A percentile compares a stretch with the other conserved stretches of the same genome.
Conservation (phyloP, 257 asterid species). For the Thymus mandschuricus region DNA sequence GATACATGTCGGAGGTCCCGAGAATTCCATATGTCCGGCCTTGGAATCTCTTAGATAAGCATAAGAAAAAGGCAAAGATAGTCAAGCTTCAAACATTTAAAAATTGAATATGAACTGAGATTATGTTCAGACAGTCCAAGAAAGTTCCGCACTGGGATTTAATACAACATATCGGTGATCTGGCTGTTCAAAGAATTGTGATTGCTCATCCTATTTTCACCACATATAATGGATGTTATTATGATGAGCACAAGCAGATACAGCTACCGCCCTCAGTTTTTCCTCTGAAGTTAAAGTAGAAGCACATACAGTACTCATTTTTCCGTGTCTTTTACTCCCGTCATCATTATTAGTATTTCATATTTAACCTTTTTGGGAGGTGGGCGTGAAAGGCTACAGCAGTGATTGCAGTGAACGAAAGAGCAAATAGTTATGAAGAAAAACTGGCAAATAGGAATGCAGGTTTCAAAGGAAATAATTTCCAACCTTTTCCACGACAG, state of each 20-base stretch:
- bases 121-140: background rate
- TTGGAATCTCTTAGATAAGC: conserved; percentile 76
- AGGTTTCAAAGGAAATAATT: background rate
- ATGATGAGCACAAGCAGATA: background rate
- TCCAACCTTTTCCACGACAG: conserved; percentile 9
- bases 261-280: conserved; percentile 4
- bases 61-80: conserved; percentile 31
- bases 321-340: background rate
- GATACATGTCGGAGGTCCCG: conserved; percentile 78
- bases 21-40: conserved; percentile 87
- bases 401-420: background rate
- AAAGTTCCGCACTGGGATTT: background rate
- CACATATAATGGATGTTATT: conserved; percentile 7
- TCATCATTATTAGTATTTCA: too few species aligned
- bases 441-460: conserved; percentile 14
- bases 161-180: background rate
- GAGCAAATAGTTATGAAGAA: background rate
- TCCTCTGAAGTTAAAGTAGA: conserved; percentile 1
- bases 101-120: conserved; percentile 8
- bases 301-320: background rate
- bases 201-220: background rate
- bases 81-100: conserved; percentile 22
- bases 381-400: background rate
- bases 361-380: background rate
- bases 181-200: background rate